Evolutionary conservation across 2,329 filamentous ascomycete species (phyloP), one percentile per base, ranked within the genome.

Genomic region (Fusarium coffeatum): DNA sequence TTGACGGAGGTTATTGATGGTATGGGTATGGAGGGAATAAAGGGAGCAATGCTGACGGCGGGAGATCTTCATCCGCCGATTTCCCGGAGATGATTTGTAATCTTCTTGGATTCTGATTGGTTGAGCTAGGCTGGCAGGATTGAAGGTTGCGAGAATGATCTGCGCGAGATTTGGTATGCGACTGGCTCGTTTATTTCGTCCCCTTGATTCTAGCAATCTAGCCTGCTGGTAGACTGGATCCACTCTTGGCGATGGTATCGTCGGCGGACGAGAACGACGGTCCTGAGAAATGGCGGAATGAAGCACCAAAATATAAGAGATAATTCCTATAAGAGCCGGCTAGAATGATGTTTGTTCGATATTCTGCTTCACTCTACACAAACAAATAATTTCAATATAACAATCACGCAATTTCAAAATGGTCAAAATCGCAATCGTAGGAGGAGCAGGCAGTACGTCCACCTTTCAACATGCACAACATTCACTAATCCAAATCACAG

Each of bases 401-500:
- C 8, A 4, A 27, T 4, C 2, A 11, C 3, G 8, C 12, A 51
- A 41, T 15, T 11, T 42, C 50, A 71, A 56, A 5, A 74, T 74
- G 72, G 72, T 73, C 40, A 74, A 72, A 12, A 66, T 74, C n/a
- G 72, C 66, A 34, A 51, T 74, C 13, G 68, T 71, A 6, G 72
- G 72, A 30, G 72, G 72, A 34, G 60, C 72, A 4, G 68, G 72
- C 16, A 64, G 72, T 74, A 69, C 7, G 61, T 59, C 16, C 4
- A 11, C 27, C 10, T n/a, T n/a, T 18, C 9, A 12, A n/a, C 11
- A 22, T 30, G 11, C 10, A 25, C 7, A 2, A 22, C 5, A 18
- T 4, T 3, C 11, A 15, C 23, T 13, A 23, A 22, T 7, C 4
- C 46, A 3, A 18, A n/a, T 12, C 12, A 0, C 6, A 88, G 86